Evolutionary conservation across 2,329 filamentous ascomycete species (phyloP).

Genomic region (Tolypocladium nubicola): DNA sequence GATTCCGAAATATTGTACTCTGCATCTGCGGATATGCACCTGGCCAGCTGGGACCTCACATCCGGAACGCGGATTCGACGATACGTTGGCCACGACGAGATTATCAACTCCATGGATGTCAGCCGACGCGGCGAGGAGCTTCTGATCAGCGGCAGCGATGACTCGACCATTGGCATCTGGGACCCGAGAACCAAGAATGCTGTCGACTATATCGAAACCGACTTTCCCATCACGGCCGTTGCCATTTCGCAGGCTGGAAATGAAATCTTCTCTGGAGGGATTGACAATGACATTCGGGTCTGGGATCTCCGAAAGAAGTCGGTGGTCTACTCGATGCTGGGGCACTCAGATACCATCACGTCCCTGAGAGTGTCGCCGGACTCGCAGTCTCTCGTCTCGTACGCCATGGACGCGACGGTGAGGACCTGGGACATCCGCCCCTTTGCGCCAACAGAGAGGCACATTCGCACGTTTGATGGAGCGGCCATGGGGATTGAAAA

Average conservation of each 20-base stretch:
- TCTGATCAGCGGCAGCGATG: conserved; percentile 83
- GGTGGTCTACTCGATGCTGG: conserved; percentile 76
- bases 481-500: conserved; percentile 80
- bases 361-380: conserved; percentile 89
- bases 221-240: conserved; percentile 85
- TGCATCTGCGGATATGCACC: conserved; percentile 83
- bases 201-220: conserved; percentile 77
- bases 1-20: conserved; percentile 87
- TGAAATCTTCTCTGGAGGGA: conserved; percentile 87
- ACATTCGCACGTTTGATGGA: conserved; percentile 85
- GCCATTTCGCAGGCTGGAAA: conserved; percentile 90
- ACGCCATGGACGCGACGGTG: conserved; percentile 88
- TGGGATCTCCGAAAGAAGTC: conserved; percentile 94
- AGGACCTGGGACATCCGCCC: conserved; percentile 94
- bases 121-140: conserved; percentile 85
- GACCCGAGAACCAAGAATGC: conserved; percentile 87
- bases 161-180: conserved; percentile 91
- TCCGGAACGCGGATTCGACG: conserved; percentile 85
- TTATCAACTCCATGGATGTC: conserved; percentile 87
- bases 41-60: conserved; percentile 91
- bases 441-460: conserved; percentile 80
- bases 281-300: conserved; percentile 94
- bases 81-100: conserved; percentile 86
- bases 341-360: conserved; percentile 86
- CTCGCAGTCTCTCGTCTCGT: conserved; percentile 79